Percentiles rank a stretch among this genome's conserved stretches.
phyloP scores from a whole-genome alignment of 495 filamentous ascomycete genomes.

The Aeminium ludgeri region DNA sequence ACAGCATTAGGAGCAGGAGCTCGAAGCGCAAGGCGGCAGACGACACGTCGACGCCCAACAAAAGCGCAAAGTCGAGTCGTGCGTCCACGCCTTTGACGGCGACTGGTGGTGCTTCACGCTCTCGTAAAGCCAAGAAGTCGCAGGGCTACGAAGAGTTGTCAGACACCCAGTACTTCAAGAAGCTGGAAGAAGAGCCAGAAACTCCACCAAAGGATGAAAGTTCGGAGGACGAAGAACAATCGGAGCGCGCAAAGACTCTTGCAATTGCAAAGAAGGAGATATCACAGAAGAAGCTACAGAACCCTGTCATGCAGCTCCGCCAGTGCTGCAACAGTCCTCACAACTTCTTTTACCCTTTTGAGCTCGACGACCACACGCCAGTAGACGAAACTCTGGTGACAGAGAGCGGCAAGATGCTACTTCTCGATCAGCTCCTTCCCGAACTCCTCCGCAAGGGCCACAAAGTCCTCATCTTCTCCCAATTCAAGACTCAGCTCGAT shows the following conservation, averaged over 20 bases:
- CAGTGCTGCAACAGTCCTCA: constrained; percentile 86
- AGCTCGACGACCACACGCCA: constrained; percentile 24
- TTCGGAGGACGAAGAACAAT: constrained; percentile 37
- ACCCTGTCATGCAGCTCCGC: constrained; percentile 83
- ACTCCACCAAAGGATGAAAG: constrained; percentile 3
- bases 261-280: constrained; percentile 76
- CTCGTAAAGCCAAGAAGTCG: constrained; percentile 33
- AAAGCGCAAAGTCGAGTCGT: constrained; percentile 57
- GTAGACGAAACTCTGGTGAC: constrained; percentile 69
- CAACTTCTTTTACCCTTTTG: constrained; percentile 89
- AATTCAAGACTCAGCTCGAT: constrained; percentile 88
- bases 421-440: constrained; percentile 74
- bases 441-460: constrained; percentile 57
- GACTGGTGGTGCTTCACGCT: constrained; percentile 27
- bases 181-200: constrained; percentile 36
- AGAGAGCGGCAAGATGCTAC: constrained; percentile 83
- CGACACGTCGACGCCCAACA: constrained; percentile 32
- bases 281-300: constrained; percentile 81
- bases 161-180: constrained; percentile 49
- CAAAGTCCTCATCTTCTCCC: constrained; percentile 90
- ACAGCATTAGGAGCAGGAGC: constrained; percentile 24
- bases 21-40: constrained; percentile 36
- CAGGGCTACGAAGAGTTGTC: constrained; percentile 58
- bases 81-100: constrained; percentile 47
- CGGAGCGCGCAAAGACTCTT: constrained; percentile 52